These are phyloP conservation scores for Camellia oleifera DNA, from an alignment of 179 eudicot genomes.

Conservation along the genomic window DNA sequence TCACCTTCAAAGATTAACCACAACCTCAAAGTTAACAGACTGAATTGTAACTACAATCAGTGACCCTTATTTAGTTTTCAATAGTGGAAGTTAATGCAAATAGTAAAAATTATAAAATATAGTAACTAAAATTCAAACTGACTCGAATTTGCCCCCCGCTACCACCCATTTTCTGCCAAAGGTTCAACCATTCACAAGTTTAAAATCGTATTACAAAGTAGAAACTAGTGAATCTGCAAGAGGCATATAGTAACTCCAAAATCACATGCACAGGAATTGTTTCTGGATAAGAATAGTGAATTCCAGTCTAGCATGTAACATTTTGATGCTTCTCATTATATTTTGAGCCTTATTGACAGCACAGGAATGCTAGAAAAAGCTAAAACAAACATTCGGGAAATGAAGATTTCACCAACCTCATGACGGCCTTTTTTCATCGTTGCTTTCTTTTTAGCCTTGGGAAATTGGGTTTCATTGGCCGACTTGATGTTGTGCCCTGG, in stretches of 20 bases:
- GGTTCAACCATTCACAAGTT: background rate
- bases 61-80: too few species aligned
- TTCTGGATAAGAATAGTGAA: background rate
- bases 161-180: background rate
- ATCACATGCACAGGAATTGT: background rate
- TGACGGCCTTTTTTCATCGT: slow-evolving; percentile 22
- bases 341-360: background rate
- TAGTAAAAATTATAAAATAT: background rate
- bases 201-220: background rate
- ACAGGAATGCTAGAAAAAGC: background rate
- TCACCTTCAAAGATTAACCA: too few species aligned
- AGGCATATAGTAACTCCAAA: background rate
- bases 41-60: too few species aligned
- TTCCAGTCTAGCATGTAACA: background rate
- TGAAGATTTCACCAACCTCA: background rate
- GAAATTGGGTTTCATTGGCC: slow-evolving; percentile 72
- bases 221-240: background rate
- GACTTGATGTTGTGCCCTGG: slow-evolving; percentile 35
- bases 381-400: background rate
- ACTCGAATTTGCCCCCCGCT: background rate
- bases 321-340: background rate
- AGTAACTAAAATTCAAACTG: background rate
- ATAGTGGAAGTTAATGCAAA: too few species aligned
- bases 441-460: slow-evolving; percentile 59
- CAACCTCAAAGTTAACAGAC: too few species aligned